These are phyloP conservation scores for Barnettozyma pratensis DNA, from an alignment of 805 yeast species.

Conservation along the genomic window DNA sequence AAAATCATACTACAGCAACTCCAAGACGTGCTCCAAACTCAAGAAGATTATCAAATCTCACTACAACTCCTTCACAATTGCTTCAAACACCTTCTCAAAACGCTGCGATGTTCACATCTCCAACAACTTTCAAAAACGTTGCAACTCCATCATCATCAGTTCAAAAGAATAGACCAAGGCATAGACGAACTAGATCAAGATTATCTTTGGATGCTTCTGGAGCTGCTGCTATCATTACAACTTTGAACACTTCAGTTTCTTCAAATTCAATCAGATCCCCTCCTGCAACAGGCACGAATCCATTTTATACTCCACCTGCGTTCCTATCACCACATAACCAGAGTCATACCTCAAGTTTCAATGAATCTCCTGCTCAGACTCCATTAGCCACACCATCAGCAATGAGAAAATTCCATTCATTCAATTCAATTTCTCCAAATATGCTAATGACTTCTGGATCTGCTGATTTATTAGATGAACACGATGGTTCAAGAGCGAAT, in stretches of 20 bases:
- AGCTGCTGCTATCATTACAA: conserved; percentile 21
- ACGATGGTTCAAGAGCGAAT: not conserved
- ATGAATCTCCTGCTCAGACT: conserved; percentile 17
- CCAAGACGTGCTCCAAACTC: conserved; percentile 25
- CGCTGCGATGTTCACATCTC: conserved; percentile 7
- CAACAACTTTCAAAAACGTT: conserved; percentile 7
- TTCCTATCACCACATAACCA: conserved; percentile 36
- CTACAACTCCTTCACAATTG: conserved; percentile 31
- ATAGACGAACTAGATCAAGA: conserved; percentile 37
- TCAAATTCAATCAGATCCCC: conserved; percentile 30
- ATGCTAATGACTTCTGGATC: conserved; percentile 18
- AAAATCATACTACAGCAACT: conserved; percentile 33
- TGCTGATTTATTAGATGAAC: not conserved
- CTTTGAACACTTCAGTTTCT: conserved; percentile 16
- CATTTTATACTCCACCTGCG: conserved; percentile 43
- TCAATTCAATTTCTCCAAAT: conserved; percentile 21
- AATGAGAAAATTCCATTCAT: conserved; percentile 5
- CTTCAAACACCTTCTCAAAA: conserved; percentile 23
- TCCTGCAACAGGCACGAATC: conserved; percentile 32
- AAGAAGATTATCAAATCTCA: conserved; percentile 13
- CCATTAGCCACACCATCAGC: conserved; percentile 23
- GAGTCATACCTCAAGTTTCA: not conserved
- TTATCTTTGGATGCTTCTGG: conserved; percentile 33
- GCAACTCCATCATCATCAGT: conserved; percentile 13
- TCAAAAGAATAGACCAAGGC: conserved; percentile 26